These are phyloP conservation scores for Ramaria sp. DNA, from an alignment of 768 basidiomycete genomes.

Conservation along the genomic window DNA sequence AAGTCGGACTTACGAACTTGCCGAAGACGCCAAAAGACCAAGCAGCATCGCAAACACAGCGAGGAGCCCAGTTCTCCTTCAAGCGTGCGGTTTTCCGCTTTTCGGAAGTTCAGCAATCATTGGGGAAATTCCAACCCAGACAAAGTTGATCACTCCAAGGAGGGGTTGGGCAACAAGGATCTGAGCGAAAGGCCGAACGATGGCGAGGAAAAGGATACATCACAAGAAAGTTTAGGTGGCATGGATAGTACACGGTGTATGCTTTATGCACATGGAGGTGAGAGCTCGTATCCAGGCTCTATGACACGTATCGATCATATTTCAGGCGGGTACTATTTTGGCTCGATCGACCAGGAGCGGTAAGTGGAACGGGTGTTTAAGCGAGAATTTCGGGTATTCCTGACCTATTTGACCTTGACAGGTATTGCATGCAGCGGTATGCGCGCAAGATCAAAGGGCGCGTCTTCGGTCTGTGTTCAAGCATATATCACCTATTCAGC, in stretches of 20 bases:
- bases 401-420: conserved; percentile 46
- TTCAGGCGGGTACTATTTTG: conserved; percentile 59
- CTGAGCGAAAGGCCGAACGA: conserved; percentile 5
- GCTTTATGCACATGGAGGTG: conserved; percentile 73
- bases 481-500: neutral
- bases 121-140: neutral
- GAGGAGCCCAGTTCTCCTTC: neutral
- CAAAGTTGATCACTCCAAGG: neutral
- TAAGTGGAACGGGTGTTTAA: conserved; percentile 14
- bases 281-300: conserved; percentile 10
- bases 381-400: conserved; percentile 12
- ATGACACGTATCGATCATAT: neutral
- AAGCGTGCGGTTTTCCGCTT: neutral
- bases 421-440: conserved; percentile 30
- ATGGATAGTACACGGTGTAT: conserved; percentile 22
- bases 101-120: conserved; percentile 7
- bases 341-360: conserved; percentile 73
- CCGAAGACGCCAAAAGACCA: conserved; percentile 28
- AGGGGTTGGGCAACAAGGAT: conserved; percentile 14
- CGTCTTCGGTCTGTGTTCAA: conserved; percentile 36
- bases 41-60: conserved; percentile 2
- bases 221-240: conserved; percentile 16
- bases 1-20: conserved; percentile 33
- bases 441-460: conserved; percentile 91
- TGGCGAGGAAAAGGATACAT: neutral